These are phyloP conservation scores for Tilletia walkeri DNA, from an alignment of 1,284 basidiomycete genomes.

Conservation along the genomic window DNA sequence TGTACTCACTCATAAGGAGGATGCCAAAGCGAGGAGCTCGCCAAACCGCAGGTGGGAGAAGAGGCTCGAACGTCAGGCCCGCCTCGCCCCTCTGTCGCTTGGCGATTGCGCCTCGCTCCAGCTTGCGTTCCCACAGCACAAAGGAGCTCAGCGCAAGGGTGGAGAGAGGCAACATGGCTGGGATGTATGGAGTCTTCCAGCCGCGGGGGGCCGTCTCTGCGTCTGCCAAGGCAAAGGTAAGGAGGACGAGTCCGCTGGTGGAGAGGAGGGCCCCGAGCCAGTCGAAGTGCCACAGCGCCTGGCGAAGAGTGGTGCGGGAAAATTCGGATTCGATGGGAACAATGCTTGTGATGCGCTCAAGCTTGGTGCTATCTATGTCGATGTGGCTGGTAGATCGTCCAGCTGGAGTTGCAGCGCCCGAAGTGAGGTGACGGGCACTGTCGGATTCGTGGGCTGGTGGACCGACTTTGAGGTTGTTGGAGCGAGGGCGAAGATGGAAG, in stretches of 20 bases:
- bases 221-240: slow-evolving; percentile 76
- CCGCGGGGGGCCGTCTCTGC: slow-evolving; percentile 68
- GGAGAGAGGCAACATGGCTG: slow-evolving; percentile 66
- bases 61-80: slow-evolving; percentile 21
- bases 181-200: slow-evolving; percentile 67
- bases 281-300: slow-evolving; percentile 61
- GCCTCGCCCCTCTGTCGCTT: slow-evolving; percentile 23
- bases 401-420: background rate
- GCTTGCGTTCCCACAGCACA: slow-evolving; percentile 68
- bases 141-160: slow-evolving; percentile 66
- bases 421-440: background rate
- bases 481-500: background rate
- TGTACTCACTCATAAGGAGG: slow-evolving; percentile 61
- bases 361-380: slow-evolving; percentile 17
- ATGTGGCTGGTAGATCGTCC: background rate
- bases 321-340: slow-evolving; percentile 8
- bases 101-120: slow-evolving; percentile 61
- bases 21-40: slow-evolving; percentile 50
- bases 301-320: slow-evolving; percentile 15
- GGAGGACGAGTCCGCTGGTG: slow-evolving; percentile 71
- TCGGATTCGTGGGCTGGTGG: slow-evolving; percentile 1
- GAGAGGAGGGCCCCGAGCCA: slow-evolving; percentile 77
- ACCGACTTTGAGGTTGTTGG: background rate
- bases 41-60: slow-evolving; percentile 47
- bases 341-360: slow-evolving; percentile 17